Evolutionary conservation across 352 stramenopile species (phyloP).

Genomic region (Globisporangium ultimum): DNA sequence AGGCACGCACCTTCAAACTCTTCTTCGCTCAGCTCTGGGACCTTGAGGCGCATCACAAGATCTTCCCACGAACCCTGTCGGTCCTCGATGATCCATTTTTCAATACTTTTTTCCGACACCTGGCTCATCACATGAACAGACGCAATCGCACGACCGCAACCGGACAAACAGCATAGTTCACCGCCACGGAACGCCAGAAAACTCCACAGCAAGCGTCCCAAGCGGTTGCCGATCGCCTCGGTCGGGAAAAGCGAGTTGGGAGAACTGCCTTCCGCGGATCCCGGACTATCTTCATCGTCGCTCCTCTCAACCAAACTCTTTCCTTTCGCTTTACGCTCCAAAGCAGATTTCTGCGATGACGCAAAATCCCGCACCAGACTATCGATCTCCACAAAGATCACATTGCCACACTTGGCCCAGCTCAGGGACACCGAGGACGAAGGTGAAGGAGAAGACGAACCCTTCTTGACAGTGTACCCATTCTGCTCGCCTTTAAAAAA

Average conservation of each 20-base stretch:
- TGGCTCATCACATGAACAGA: constrained; percentile 83
- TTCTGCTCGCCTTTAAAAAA: constrained; percentile 59
- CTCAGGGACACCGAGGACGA: constrained; percentile 30
- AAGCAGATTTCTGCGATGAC: constrained; percentile 42
- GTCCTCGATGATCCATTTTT: constrained; percentile 84
- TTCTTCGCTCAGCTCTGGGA: constrained; percentile 77
- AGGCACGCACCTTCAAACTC: constrained; percentile 78
- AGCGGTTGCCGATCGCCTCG: constrained; percentile 49
- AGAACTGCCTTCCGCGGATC: background rate
- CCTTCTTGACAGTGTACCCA: constrained; percentile 4
- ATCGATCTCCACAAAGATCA: constrained; percentile 83
- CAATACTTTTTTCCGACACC: constrained; percentile 77
- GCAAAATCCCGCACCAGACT: constrained; percentile 74
- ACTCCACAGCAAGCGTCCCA: constrained; percentile 76
- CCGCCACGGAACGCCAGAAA: constrained; percentile 78
- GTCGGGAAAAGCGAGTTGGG: constrained; percentile 19
- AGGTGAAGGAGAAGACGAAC: constrained; percentile 13
- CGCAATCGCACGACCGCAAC: constrained; percentile 70
- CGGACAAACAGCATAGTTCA: constrained; percentile 67
- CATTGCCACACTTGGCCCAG: constrained; percentile 82
- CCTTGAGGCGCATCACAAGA: constrained; percentile 51
- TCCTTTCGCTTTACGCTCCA: constrained; percentile 19
- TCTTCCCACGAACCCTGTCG: constrained; percentile 58
- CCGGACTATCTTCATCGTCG: constrained; percentile 19
- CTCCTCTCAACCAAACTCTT: constrained; percentile 5